These are phyloP conservation scores for Hamiltosporidium magnivora DNA, from an alignment of 371 early-diverging fungal species.

Conservation along the genomic window DNA sequence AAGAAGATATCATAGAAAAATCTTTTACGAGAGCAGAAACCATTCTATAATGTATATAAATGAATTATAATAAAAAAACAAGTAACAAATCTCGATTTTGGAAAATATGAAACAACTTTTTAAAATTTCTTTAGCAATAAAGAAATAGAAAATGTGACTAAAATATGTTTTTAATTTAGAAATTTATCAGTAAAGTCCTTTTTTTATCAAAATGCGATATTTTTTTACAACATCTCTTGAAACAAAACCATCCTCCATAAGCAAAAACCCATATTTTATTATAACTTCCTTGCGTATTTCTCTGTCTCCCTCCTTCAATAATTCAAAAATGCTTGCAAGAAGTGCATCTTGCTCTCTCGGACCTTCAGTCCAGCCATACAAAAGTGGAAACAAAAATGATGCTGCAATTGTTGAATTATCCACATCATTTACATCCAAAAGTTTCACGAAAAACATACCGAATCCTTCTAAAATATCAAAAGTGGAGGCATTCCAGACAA, in stretches of 20 bases:
- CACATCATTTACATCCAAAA: constrained; percentile 11
- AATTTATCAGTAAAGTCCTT: no score
- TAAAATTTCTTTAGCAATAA: no score
- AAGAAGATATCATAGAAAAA: no score
- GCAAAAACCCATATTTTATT: constrained; percentile 22
- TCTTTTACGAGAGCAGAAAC: no score
- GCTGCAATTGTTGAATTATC: constrained; percentile 21
- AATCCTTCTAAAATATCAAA: constrained; percentile 39
- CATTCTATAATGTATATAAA: no score
- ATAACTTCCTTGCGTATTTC: constrained; percentile 11
- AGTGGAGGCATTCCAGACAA: constrained; percentile 37
- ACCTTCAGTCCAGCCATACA: constrained; percentile 5
- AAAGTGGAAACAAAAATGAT: constrained; percentile 19
- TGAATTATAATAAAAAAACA: no score
- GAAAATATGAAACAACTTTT: no score
- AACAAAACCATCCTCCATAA: constrained; percentile 30
- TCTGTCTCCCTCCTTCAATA: constrained; percentile 2
- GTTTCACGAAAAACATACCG: constrained; percentile 33
- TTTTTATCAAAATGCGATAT: not conserved
- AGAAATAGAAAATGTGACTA: no score
- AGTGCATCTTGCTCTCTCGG: constrained; percentile 18
- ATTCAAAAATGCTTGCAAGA: constrained; percentile 5
- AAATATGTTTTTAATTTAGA: no score
- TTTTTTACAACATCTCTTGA: constrained; percentile 11
- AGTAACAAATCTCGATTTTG: no score